Percentiles rank a stretch among this genome's conserved stretches.
Conservation (phyloP, 176 grass and related monocot genomes). For the Miscanthus lutarioriparius region DNA sequence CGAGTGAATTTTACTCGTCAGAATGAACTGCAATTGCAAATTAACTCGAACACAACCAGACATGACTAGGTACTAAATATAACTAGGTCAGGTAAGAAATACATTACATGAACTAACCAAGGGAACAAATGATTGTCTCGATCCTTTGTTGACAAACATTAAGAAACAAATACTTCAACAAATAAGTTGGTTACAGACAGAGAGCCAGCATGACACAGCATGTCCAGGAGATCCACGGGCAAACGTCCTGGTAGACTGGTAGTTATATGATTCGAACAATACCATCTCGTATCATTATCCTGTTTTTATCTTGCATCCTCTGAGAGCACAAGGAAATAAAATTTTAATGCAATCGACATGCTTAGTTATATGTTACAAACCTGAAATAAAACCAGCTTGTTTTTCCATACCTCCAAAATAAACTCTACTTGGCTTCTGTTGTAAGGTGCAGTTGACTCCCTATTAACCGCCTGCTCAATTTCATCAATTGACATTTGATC, state of each 20-base stretch:
- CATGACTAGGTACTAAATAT: background rate
- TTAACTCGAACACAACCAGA: background rate
- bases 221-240: background rate
- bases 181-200: conserved; percentile 2
- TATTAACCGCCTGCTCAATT: conserved; percentile 74
- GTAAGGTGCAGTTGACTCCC: conserved; percentile 56
- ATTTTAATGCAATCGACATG: background rate
- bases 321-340: conserved; percentile 45
- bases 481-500: conserved; percentile 80
- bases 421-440: conserved; percentile 69
- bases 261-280: conserved; percentile 80
- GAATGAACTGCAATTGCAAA: background rate
- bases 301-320: conserved; percentile 91
- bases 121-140: background rate
- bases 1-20: background rate
- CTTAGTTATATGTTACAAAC: background rate
- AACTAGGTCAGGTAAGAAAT: conserved; percentile 23
- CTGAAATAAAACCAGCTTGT: background rate
- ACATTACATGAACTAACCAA: conserved; percentile 20
- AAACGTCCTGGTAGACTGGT: background rate
- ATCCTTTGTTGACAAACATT: conserved; percentile 22
- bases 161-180: conserved; percentile 25
- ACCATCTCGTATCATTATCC: conserved; percentile 90
- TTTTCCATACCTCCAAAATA: conserved; percentile 75
- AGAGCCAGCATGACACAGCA: background rate